These are phyloP conservation scores for Paraurostyla sp. DNA, from an alignment of 73 alveolate species.

Conservation along the genomic window DNA sequence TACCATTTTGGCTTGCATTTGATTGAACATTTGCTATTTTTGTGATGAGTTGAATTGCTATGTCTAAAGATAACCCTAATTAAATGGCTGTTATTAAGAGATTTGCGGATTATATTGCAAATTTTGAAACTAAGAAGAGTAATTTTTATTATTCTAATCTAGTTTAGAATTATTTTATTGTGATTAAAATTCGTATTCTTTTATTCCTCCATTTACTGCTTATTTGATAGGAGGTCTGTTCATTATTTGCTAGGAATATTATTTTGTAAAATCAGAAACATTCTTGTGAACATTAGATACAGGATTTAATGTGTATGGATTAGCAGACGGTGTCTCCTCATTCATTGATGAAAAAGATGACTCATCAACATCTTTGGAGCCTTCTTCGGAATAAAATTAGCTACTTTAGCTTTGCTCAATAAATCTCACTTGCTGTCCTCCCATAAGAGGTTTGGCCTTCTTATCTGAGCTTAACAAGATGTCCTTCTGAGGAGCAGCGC, in stretches of 20 bases:
- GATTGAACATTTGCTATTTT: too few species aligned
- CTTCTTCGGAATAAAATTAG: constrained; percentile 36
- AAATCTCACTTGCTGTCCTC: too few species aligned
- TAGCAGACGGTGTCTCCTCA: constrained; percentile 8
- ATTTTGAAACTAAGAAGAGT: constrained; percentile 7
- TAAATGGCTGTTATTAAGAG: too few species aligned
- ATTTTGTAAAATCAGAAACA: neutral
- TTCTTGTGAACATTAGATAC: neutral
- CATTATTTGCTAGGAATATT: too few species aligned
- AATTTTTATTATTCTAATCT: neutral
- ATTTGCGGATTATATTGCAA: neutral
- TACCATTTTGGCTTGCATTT: too few species aligned
- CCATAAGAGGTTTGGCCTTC: too few species aligned
- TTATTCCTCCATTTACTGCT: constrained; percentile 13
- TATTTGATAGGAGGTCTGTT: too few species aligned
- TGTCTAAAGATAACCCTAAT: too few species aligned
- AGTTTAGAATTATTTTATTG: constrained; percentile 4
- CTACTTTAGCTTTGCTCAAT: constrained; percentile 9
- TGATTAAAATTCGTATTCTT: neutral
- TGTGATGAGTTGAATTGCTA: too few species aligned
- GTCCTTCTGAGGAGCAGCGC: too few species aligned
- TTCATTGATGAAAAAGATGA: constrained; percentile 19
- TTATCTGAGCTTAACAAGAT: too few species aligned
- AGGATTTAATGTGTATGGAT: neutral
- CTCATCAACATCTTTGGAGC: neutral